These are phyloP conservation scores for Cercospora canescens DNA, from an alignment of 2,329 filamentous ascomycete species.

Conservation along the genomic window DNA sequence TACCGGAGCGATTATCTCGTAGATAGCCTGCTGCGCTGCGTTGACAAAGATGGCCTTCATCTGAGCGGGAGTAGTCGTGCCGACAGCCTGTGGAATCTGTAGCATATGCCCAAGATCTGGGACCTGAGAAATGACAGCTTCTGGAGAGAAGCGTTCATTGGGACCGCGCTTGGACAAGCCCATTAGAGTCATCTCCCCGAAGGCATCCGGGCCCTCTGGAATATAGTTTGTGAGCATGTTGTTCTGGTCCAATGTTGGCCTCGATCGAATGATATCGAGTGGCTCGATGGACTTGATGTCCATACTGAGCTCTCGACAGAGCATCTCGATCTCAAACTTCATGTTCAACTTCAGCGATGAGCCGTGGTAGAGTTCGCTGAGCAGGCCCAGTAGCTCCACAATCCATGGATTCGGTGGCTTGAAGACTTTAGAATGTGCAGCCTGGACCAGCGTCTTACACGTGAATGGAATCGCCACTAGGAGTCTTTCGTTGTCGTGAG, in stretches of 20 bases:
- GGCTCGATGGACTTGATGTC: constrained; percentile 91
- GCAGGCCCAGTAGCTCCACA: constrained; percentile 88
- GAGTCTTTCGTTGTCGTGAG: constrained; percentile 86
- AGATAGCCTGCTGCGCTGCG: constrained; percentile 84
- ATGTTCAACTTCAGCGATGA: constrained; percentile 93
- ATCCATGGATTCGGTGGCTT: constrained; percentile 95
- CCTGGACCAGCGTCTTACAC: constrained; percentile 90
- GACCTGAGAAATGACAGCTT: constrained; percentile 74
- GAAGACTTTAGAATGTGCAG: constrained; percentile 82
- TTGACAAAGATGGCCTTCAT: constrained; percentile 74
- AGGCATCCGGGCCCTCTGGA: constrained; percentile 64
- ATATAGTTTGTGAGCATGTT: constrained; percentile 40
- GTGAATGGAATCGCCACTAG: constrained; percentile 95
- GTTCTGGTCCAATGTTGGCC: constrained; percentile 46
- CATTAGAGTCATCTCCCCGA: constrained; percentile 75
- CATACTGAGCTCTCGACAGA: constrained; percentile 89
- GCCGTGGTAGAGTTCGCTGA: constrained; percentile 91
- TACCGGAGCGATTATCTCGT: constrained; percentile 95
- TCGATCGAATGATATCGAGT: constrained; percentile 79
- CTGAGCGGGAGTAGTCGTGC: constrained; percentile 69
- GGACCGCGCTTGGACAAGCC: constrained; percentile 63
- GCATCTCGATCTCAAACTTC: constrained; percentile 97
- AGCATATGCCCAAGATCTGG: constrained; percentile 81
- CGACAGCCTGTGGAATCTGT: constrained; percentile 74
- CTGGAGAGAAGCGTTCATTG: constrained; percentile 72